Evolutionary conservation across 2,329 filamentous ascomycete genomes (phyloP), one percentile per base, ranked within the genome.

Genomic region (Chaetothyriales sp.): DNA sequence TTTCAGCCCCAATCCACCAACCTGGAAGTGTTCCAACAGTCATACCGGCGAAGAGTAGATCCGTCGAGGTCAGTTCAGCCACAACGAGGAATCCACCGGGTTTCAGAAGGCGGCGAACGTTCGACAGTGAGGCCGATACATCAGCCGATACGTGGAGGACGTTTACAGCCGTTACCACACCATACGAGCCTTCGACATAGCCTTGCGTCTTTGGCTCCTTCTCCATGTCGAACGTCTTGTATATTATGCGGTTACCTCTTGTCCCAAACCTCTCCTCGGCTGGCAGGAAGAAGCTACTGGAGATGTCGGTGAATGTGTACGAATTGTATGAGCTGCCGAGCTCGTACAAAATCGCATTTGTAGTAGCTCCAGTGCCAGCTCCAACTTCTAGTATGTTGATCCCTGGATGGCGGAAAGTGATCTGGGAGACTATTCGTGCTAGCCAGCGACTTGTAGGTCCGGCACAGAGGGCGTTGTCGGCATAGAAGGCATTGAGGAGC

Each of bases 111-210:
- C 52, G 52, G 2, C 58, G 58, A 0, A 67, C 56, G 51, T 66
- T 60, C 0, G 18, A 28, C 40, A 66, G 19, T 0, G 62, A 61
- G n/a, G 56, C 56, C 4, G 56, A 51, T 2, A 67, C 47, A 15
- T 37, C 47, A 7, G 47, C 40, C 1, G 66, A 66, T 0, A 65
- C 66, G 33, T 69, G 65, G 18, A 68, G 56, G 2, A 68, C 66
- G 54, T 67, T 65, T 4, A 62, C 59, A 1, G 67, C 67, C 18
- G 67, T 56, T 5, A 69, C 59, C 1, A 69, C 53, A 29, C 68
- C 66, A 50, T 64, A 69, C 4, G 51, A 55, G 2, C 45, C 54
- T 2, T 48, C 50, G 22, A 62, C 53, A 33, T 67, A 64, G 0
- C 65, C 66, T 46, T 68, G 66, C 5, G 55, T 55, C 1, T 18